A percentile compares a stretch with the other conserved stretches of the same genome.
These are phyloP conservation scores for Coemansia sp. DNA, from an alignment of 192 early-diverging fungal genomes.

Conservation along the genomic window DNA sequence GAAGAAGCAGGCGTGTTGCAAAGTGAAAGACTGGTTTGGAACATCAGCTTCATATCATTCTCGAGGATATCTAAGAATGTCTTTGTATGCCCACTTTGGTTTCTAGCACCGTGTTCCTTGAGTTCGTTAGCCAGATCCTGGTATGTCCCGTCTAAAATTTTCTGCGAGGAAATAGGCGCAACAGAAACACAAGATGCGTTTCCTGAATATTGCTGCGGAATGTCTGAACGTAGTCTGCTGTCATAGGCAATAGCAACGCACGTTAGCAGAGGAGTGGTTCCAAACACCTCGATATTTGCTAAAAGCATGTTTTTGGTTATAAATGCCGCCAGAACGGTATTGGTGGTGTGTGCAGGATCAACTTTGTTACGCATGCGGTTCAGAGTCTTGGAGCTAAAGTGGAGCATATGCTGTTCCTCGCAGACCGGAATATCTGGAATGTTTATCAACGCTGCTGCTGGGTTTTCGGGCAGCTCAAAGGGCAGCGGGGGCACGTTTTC, in stretches of 20 bases:
- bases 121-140: constrained; percentile 28
- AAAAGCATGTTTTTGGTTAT: constrained; percentile 24
- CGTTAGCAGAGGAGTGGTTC: constrained; percentile 10
- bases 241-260: constrained; percentile 40
- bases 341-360: constrained; percentile 19
- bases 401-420: constrained; percentile 44
- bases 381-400: constrained; percentile 19
- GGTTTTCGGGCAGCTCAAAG: constrained; percentile 3
- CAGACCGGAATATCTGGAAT: constrained; percentile 24
- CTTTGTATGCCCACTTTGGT: constrained; percentile 34
- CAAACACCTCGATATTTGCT: constrained; percentile 25
- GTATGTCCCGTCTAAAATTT: constrained; percentile 17
- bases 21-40: constrained; percentile 15
- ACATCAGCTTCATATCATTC: constrained; percentile 30
- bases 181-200: constrained; percentile 30
- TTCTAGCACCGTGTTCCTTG: constrained; percentile 21
- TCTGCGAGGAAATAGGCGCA: constrained; percentile 15
- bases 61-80: constrained; percentile 25
- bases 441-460: constrained; percentile 29
- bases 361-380: constrained; percentile 38
- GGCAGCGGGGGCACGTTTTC: constrained; percentile 7
- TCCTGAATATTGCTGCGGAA: constrained; percentile 30
- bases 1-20: constrained; percentile 33
- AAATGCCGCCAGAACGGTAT: constrained; percentile 19
- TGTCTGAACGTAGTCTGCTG: constrained; percentile 19